Percentiles rank a stretch among this genome's conserved stretches.
Evolutionary conservation across 1,284 basidiomycete species (phyloP).

Genomic region (Ganoderma sp.): DNA sequence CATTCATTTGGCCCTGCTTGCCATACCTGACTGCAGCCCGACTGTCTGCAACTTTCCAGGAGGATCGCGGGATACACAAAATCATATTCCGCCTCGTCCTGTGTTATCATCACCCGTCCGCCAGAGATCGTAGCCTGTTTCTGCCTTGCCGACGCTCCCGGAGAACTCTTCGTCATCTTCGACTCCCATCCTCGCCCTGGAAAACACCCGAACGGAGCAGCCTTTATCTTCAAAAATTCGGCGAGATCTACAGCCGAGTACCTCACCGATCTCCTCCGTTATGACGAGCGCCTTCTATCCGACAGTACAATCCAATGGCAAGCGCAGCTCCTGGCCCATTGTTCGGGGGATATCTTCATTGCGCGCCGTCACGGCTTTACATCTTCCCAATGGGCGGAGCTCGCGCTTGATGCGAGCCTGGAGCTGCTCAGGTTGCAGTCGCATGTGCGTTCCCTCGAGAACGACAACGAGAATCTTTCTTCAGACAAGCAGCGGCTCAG

Average conservation of each 20-base stretch:
- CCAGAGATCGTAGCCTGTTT: constrained; percentile 69
- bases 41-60: too few relatives aligned
- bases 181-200: constrained; percentile 66
- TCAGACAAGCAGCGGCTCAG: too few relatives aligned
- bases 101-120: constrained; percentile 64
- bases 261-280: constrained; percentile 54
- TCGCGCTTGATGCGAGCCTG: constrained; percentile 55
- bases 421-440: constrained; percentile 49
- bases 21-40: too few relatives aligned
- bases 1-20: too few relatives aligned
- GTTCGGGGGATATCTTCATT: constrained; percentile 60
- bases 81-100: constrained; percentile 46
- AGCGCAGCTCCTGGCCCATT: constrained; percentile 63
- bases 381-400: constrained; percentile 39
- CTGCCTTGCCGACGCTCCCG: constrained; percentile 46
- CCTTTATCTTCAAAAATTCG: constrained; percentile 56
- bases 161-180: constrained; percentile 58
- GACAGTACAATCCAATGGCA: constrained; percentile 62
- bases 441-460: constrained; percentile 47
- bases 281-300: constrained; percentile 52
- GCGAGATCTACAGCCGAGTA: constrained; percentile 49
- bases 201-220: constrained; percentile 61
- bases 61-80: constrained; percentile 40
- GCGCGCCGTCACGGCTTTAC: constrained; percentile 36
- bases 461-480: constrained; percentile 39